Percentiles rank a stretch among this genome's conserved stretches.
Evolutionary conservation across 2,329 filamentous ascomycete genomes (phyloP).

Genomic region (Phaeosphaeriaceae sp.): DNA sequence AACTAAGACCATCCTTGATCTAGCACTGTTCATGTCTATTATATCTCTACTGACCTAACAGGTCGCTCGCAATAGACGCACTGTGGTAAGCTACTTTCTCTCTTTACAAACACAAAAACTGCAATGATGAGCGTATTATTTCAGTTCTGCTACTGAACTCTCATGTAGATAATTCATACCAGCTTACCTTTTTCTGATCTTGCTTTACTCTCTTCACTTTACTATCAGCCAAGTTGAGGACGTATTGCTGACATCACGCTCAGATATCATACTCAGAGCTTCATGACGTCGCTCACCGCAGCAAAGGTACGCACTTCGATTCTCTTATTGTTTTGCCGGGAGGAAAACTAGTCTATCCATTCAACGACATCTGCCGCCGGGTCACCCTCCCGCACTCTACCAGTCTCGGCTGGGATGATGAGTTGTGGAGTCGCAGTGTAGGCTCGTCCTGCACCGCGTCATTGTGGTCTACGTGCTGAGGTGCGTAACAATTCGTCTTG

Average conservation of each 20-base stretch:
- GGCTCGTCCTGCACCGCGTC: constrained; percentile 51
- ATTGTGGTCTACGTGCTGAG: constrained; percentile 63
- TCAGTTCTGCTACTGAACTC: constrained; percentile 69
- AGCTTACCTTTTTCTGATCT: constrained; percentile 62
- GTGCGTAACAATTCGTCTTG: constrained; percentile 47
- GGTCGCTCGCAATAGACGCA: too few species aligned
- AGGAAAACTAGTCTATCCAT: constrained; percentile 70
- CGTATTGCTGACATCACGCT: constrained; percentile 22
- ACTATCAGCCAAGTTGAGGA: constrained; percentile 3
- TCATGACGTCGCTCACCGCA: not conserved
- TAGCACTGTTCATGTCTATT: not conserved
- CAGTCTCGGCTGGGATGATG: constrained; percentile 63
- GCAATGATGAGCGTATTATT: constrained; percentile 52
- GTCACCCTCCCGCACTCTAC: constrained; percentile 77
- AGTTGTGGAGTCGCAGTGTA: constrained; percentile 74
- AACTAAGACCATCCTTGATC: not conserved
- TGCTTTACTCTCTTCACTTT: constrained; percentile 6
- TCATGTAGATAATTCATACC: constrained; percentile 65
- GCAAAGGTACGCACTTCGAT: constrained; percentile 30
- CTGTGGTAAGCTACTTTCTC: constrained; percentile 20
- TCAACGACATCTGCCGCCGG: constrained; percentile 69
- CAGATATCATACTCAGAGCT: constrained; percentile 3
- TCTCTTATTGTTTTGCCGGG: constrained; percentile 48
- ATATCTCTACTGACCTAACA: not conserved
- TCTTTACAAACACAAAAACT: constrained; percentile 2